Evolutionary conservation across 1,284 basidiomycete species (phyloP), one percentile per base, ranked within the genome.

Genomic region (Neolentinus lepideus): DNA sequence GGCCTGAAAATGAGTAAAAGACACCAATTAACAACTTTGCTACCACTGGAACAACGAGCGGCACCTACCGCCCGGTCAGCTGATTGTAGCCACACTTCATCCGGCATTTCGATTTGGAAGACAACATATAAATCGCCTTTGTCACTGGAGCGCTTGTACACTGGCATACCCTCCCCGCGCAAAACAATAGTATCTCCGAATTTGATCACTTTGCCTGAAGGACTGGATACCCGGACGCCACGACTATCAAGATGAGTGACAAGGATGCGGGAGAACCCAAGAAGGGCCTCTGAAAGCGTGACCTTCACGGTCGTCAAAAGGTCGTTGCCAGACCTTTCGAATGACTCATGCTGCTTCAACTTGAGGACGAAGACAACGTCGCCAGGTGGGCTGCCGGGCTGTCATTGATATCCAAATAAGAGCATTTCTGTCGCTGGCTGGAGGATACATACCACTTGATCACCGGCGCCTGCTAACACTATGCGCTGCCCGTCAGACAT

Each of bases 231-330:
- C 50, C 84, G 83, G 54, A 97, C 78, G 4, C 93, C 92, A 14
- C 92, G 83, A 1, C 93, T 93, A 67, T 98, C 94, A 25, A 98
- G 78, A 68, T 98, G 94, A 12, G 86, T 90, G 56, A 97, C 73
- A 19, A 95, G 72, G 59, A 96, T 85, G 21, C 94, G 84, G 54
- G 85, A 88, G 71, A 98, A 94, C 16, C 94, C 94, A 50, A 95
- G 79, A 10, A 98, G 78, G 2, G 94, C 90, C 71, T 98, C 94
- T 4, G 93, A 94, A n/a, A 97, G 76, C 1, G 90, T 92, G 58
- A 98, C 86, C 38, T 81, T 83, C 54, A 92, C 83, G 31, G 79
- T 85, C 1, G 89, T 83, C 35, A 92, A 74, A 25, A 94, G 75
- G 64, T 94, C 88, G 59, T 84, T 83, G 31, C 87, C 88, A 16